phyloP scores from a whole-genome alignment of 305 asterid genomes.

The Fraxinus angustifolia region DNA sequence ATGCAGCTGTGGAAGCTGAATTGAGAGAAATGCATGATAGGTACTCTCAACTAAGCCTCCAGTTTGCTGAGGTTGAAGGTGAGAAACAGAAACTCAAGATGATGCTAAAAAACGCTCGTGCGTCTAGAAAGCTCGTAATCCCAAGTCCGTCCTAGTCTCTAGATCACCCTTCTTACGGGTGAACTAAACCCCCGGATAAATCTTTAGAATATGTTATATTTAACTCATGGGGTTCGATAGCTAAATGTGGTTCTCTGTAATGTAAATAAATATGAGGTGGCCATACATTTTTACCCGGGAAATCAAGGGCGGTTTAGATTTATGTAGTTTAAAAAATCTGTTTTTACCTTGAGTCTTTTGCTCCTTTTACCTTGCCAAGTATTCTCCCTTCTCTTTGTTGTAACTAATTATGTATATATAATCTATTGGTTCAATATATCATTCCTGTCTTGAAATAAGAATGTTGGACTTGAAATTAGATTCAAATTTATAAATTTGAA shows the following conservation, averaged over 20 bases:
- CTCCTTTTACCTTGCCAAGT: neutral
- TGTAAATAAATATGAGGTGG: constrained; percentile 33
- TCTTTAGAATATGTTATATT: constrained; percentile 3
- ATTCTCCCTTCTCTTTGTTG: constrained; percentile 13
- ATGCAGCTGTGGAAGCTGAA: constrained; percentile 65
- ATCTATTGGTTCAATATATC: constrained; percentile 18
- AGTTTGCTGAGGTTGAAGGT: constrained; percentile 97
- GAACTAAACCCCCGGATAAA: neutral
- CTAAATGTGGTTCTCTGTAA: neutral
- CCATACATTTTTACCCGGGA: constrained; percentile 21
- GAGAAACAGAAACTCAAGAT: constrained; percentile 86
- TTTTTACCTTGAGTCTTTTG: neutral
- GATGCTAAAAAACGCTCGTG: constrained; percentile 66
- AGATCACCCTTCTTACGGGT: constrained; percentile 39
- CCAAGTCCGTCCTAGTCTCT: constrained; percentile 44
- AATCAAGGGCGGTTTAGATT: constrained; percentile 20
- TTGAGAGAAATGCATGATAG: constrained; percentile 85
- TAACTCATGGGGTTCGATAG: neutral
- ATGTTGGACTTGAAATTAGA: neutral
- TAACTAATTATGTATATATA: constrained; percentile 37
- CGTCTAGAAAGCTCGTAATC: constrained; percentile 45
- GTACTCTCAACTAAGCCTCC: constrained; percentile 88
- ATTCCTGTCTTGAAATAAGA: neutral
- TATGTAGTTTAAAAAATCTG: constrained; percentile 21
- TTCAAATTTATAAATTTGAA: neutral